Evolutionary conservation across 768 basidiomycete genomes (phyloP).

Genomic region (Mycena olivaceomarginata): DNA sequence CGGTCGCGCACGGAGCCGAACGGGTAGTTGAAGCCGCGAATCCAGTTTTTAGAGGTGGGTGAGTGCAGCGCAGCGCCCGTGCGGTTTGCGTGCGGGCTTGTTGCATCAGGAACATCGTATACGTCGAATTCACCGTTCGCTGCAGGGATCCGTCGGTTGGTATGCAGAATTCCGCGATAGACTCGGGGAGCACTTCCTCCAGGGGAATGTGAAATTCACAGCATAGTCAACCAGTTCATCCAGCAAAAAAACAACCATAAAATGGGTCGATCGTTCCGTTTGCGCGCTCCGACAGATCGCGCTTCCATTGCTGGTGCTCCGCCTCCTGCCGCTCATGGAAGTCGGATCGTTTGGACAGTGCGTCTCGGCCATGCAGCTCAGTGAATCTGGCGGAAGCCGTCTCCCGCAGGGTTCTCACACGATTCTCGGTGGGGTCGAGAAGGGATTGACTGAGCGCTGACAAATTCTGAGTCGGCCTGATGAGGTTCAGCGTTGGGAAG

Average conservation of each 20-base stretch:
- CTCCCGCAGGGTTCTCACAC: constrained; percentile 17
- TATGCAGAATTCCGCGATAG: neutral
- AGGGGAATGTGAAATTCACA: constrained; percentile 68
- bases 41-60: constrained; percentile 60
- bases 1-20: constrained; percentile 36
- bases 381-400: constrained; percentile 27
- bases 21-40: constrained; percentile 43
- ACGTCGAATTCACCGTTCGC: constrained; percentile 40
- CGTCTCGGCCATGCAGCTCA: constrained; percentile 19
- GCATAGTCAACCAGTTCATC: constrained; percentile 75
- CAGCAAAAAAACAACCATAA: constrained; percentile 68
- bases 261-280: constrained; percentile 60
- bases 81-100: constrained; percentile 65
- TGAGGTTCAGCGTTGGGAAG: constrained; percentile 50
- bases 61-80: constrained; percentile 71
- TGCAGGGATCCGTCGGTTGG: constrained; percentile 11
- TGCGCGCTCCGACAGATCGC: constrained; percentile 54
- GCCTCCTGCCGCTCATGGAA: constrained; percentile 21
- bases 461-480: constrained; percentile 12
- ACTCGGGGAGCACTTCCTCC: constrained; percentile 24
- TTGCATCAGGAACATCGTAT: constrained; percentile 61
- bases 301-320: constrained; percentile 33
- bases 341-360: constrained; percentile 26
- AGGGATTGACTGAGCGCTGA: constrained; percentile 22
- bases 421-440: constrained; percentile 25